Percentiles rank a stretch among this genome's conserved stretches.
phyloP scores from a whole-genome alignment of 805 yeast genomes.

The Teunomyces tritomae region DNA sequence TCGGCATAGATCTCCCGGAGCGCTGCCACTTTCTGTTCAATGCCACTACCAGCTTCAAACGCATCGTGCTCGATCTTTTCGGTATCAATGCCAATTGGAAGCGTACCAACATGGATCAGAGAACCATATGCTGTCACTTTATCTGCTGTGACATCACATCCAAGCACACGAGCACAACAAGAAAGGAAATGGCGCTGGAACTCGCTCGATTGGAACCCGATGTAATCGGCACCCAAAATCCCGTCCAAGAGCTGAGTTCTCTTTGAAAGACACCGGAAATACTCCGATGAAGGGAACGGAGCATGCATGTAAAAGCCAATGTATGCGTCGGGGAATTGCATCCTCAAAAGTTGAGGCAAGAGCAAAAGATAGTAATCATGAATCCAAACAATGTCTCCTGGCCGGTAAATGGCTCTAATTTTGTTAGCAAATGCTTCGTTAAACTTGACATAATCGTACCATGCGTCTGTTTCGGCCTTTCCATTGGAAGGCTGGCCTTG shows the following conservation, averaged over 20 bases:
- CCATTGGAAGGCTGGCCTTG: slow-evolving; percentile 73
- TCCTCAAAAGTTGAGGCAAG: slow-evolving; percentile 78
- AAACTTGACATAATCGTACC: slow-evolving; percentile 87
- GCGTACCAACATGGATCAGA: slow-evolving; percentile 65
- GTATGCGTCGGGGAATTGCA: slow-evolving; percentile 68
- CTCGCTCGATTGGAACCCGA: slow-evolving; percentile 82
- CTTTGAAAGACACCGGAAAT: slow-evolving; percentile 84
- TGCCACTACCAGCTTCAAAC: slow-evolving; percentile 32
- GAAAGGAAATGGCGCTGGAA: slow-evolving; percentile 90
- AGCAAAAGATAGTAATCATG: slow-evolving; percentile 85
- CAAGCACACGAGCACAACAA: slow-evolving; percentile 83
- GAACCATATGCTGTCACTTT: slow-evolving; percentile 73
- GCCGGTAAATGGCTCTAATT: slow-evolving; percentile 66
- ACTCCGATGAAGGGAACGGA: slow-evolving; percentile 95
- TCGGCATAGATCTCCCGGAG: slow-evolving; percentile 61
- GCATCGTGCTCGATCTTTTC: slow-evolving; percentile 64
- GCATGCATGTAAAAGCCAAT: slow-evolving; percentile 82
- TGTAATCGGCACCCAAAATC: slow-evolving; percentile 81
- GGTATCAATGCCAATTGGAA: slow-evolving; percentile 90
- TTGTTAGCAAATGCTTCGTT: slow-evolving; percentile 88
- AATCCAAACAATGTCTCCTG: slow-evolving; percentile 91
- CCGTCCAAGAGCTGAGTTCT: slow-evolving; percentile 84
- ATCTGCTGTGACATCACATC: slow-evolving; percentile 65
- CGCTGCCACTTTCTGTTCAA: slow-evolving; percentile 63
- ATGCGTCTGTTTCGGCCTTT: slow-evolving; percentile 62